Conservation (phyloP, 441 rosid species). For the Hypseocharis bilobata region DNA sequence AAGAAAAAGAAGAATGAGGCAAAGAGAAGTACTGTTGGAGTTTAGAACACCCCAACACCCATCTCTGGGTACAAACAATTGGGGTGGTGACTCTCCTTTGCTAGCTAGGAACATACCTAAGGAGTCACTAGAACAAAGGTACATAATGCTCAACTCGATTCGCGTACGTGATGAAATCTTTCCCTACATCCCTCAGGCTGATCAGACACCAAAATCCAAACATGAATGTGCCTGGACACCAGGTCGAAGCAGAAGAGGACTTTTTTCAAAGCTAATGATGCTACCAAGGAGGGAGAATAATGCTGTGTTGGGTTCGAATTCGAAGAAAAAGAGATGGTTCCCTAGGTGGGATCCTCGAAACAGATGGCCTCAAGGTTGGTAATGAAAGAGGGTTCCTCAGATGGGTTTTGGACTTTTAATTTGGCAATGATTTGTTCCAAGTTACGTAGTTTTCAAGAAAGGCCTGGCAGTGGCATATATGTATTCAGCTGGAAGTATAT, state of each 20-base stretch:
- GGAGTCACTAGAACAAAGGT: conserved; percentile 45
- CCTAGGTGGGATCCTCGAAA: conserved; percentile 40
- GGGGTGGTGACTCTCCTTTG: conserved; percentile 56
- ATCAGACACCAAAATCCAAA: conserved; percentile 2
- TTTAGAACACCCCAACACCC: conserved; percentile 58
- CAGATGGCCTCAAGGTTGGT: conserved; percentile 61
- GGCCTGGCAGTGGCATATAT: no score
- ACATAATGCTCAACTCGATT: conserved; percentile 27
- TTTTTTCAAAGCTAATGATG: conserved; percentile 21
- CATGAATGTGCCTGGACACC: conserved; percentile 14
- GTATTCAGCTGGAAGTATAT: no score
- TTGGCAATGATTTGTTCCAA: no score
- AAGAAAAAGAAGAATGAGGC: conserved; percentile 25
- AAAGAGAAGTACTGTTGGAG: conserved; percentile 26
- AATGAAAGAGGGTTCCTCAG: no score
- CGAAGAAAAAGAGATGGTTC: conserved; percentile 33
- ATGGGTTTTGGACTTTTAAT: no score
- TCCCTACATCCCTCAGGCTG: conserved; percentile 12
- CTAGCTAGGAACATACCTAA: conserved; percentile 43
- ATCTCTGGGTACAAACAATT: conserved; percentile 38
- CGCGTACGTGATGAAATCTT: conserved; percentile 34
- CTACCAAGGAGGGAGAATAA: conserved; percentile 20
- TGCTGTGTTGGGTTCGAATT: conserved; percentile 12
- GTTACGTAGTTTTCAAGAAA: no score
- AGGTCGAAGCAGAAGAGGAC: conserved; percentile 15